Evolutionary conservation across 2,329 filamentous ascomycete species (phyloP).

Genomic region (Cryphonectria parasitica): DNA sequence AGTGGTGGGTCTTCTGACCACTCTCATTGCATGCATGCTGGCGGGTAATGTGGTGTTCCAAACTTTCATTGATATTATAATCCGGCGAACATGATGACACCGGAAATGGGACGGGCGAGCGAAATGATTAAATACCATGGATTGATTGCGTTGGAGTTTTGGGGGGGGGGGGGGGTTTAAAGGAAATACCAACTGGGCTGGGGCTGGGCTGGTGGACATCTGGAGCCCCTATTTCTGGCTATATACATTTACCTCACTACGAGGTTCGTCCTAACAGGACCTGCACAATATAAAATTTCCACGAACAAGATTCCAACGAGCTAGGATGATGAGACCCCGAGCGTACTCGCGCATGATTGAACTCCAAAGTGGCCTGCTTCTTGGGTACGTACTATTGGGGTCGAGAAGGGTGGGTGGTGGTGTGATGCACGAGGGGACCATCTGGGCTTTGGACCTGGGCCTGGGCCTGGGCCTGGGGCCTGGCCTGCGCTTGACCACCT

Average conservation of each 20-base stretch:
- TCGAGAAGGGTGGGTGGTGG: background rate
- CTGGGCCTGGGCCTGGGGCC: background rate
- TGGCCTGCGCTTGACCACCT: background rate
- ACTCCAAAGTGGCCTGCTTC: constrained; percentile 1
- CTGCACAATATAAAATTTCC: constrained; percentile 7
- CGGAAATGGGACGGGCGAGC: background rate
- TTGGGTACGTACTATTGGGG: background rate
- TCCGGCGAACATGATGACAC: background rate
- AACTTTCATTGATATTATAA: background rate
- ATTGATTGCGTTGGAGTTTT: constrained; percentile 20
- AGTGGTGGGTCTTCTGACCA: background rate
- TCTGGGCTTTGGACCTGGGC: background rate
- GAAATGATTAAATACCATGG: constrained; percentile 17
- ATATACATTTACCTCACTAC: background rate
- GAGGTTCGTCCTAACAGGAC: background rate
- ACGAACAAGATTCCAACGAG: background rate
- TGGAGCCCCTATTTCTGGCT: background rate
- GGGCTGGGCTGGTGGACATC: background rate
- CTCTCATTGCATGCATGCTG: background rate
- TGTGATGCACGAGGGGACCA: constrained; percentile 1
- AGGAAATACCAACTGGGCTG: constrained; percentile 18
- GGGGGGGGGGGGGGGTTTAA: background rate
- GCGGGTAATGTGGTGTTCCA: background rate
- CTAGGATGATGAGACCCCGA: background rate
- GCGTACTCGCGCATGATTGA: background rate